Evolutionary conservation across 148 eudicot genomes (phyloP), one percentile per base, ranked within the genome.

Genomic region (Dianthus caryophyllus): DNA sequence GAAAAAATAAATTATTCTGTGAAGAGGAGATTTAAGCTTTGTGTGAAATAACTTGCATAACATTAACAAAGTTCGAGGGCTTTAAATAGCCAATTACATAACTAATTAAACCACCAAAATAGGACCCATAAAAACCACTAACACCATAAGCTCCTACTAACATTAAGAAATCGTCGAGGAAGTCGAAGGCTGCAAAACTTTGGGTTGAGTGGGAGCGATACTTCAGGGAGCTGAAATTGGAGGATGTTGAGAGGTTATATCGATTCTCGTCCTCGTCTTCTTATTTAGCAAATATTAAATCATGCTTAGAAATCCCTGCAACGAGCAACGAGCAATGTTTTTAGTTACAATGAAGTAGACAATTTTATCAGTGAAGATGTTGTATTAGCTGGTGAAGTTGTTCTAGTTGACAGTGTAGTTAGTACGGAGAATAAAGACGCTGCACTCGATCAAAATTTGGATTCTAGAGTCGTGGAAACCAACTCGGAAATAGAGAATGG

Each of bases 181-280:
- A 79, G 85, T 52, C 70, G 10, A 77, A 77, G 31, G 71, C 75
- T 63, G 47, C 66, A 9, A 75, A 47, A 58, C 26, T 90, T 54
- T 94, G 99, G 99, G 72, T 27, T 47, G 84, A 81, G 61, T 82
- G 81, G 2, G 96, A 94, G 78, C 93, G 84, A 29, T 94, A 85
- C 71, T 94, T 94, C 64, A 76, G 97, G 67, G 96, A 84, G 69
- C 74, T 88, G 61, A 65, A 68, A 13, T 75, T 78, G 61, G 81
- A 78, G 18, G 99, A 94, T 69, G 61, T 94, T 52, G 97, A 90
- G 63, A 83, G 66, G 84, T 77, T 90, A 24, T 61, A 63, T 30
- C 64, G 83, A 61, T 30, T 76, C 48, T 78, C 78, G 50, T 52
- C 68, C 51, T 70, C 75, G 1, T 55, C 76, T 61, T 73, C 74